Conservation (phyloP, 2,329 filamentous ascomycete genomes). For the Epichloe bromicola region DNA sequence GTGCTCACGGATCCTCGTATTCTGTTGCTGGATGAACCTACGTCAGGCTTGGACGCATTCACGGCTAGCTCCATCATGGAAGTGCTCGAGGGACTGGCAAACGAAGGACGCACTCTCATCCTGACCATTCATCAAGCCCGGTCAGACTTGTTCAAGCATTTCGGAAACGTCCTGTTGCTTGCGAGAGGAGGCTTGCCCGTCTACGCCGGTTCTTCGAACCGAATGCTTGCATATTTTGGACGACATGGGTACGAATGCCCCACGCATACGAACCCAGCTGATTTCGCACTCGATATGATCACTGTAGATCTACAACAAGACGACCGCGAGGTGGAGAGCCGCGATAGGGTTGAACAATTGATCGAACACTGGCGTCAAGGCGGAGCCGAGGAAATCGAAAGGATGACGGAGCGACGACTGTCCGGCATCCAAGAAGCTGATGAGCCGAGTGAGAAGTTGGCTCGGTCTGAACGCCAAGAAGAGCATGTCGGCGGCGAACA, state of each 20-base stretch:
- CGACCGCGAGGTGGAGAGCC: slow-evolving; percentile 46
- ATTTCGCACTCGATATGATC: slow-evolving; percentile 66
- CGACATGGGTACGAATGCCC: slow-evolving; percentile 51
- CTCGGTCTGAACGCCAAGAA: background rate
- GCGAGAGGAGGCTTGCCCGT: slow-evolving; percentile 56
- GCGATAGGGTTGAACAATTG: slow-evolving; percentile 46
- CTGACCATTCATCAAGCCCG: slow-evolving; percentile 70
- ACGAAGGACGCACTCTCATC: slow-evolving; percentile 60
- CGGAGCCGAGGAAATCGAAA: slow-evolving; percentile 6
- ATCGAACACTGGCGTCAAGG: slow-evolving; percentile 42
- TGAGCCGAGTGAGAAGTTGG: slow-evolving; percentile 11
- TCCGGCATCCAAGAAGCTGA: slow-evolving; percentile 17
- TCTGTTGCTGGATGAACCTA: slow-evolving; percentile 62
- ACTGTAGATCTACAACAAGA: slow-evolving; percentile 61
- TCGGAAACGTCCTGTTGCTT: slow-evolving; percentile 58
- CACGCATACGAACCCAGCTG: slow-evolving; percentile 59
- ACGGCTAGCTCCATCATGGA: slow-evolving; percentile 67
- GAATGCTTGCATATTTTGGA: slow-evolving; percentile 55
- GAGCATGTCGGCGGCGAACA: background rate
- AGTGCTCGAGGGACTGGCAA: slow-evolving; percentile 55
- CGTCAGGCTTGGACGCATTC: slow-evolving; percentile 65
- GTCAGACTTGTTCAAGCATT: slow-evolving; percentile 58
- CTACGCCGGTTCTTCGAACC: slow-evolving; percentile 48
- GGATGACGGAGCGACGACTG: slow-evolving; percentile 9
- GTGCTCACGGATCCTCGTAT: slow-evolving; percentile 64